phyloP scores from a whole-genome alignment of 1,284 basidiomycete genomes.

The Ceratobasidium sp. region DNA sequence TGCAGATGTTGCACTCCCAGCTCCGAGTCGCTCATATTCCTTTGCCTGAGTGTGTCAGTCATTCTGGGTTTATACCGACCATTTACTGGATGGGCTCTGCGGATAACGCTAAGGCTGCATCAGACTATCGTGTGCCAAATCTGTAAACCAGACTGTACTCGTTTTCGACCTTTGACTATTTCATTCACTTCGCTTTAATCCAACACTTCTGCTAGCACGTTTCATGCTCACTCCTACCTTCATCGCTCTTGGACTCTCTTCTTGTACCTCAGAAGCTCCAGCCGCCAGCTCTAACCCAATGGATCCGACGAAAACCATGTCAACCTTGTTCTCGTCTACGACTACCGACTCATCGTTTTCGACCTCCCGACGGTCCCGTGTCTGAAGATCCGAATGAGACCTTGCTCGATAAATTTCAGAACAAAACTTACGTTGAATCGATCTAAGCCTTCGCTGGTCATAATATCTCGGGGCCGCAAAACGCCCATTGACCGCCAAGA shows the following conservation, averaged over 20 bases:
- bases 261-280: neutral
- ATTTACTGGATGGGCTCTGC: too few species aligned
- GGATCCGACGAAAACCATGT: neutral
- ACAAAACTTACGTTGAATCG: neutral
- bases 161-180: too few species aligned
- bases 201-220: too few species aligned
- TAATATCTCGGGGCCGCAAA: conserved; percentile 60
- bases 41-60: too few species aligned
- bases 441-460: neutral
- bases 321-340: neutral
- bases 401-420: conserved; percentile 29
- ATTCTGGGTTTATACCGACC: too few species aligned
- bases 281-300: neutral
- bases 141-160: too few species aligned
- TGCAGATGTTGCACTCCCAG: too few species aligned
- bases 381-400: conserved; percentile 43
- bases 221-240: neutral
- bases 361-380: conserved; percentile 38
- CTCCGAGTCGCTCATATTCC: too few species aligned
- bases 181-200: too few species aligned
- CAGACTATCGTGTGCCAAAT: too few species aligned
- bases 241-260: neutral
- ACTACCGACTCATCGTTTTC: neutral
- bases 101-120: too few species aligned
- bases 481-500: conserved; percentile 66